Percentiles rank a stretch among this genome's conserved stretches.
Conservation (phyloP, 2,329 filamentous ascomycete genomes). For the Fusarium sp. region DNA sequence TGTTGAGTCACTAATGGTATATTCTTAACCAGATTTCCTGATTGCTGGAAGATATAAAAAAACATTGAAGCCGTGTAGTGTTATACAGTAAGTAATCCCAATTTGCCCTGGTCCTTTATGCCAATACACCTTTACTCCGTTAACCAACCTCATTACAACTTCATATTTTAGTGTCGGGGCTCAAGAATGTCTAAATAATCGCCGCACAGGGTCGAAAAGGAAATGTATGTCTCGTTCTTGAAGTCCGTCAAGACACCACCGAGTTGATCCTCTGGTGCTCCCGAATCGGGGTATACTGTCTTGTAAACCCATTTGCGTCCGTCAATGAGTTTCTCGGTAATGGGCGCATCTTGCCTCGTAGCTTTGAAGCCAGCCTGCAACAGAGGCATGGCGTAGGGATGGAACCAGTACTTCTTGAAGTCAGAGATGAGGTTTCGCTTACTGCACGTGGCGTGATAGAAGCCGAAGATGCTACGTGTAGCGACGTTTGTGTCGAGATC, state of each 20-base stretch:
- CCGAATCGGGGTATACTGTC: constrained; percentile 12
- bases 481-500: constrained; percentile 33
- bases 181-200: constrained; percentile 9
- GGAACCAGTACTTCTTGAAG: constrained; percentile 52
- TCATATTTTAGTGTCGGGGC: not conserved
- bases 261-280: constrained; percentile 9
- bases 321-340: constrained; percentile 44
- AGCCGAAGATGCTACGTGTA: constrained; percentile 48
- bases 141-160: constrained; percentile 1
- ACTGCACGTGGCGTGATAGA: constrained; percentile 53
- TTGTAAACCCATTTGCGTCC: constrained; percentile 44
- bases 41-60: not conserved
- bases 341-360: constrained; percentile 34
- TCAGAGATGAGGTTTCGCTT: constrained; percentile 47
- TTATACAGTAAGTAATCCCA: not conserved
- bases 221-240: constrained; percentile 23
- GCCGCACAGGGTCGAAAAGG: constrained; percentile 15
- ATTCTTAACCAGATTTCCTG: not conserved
- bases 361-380: constrained; percentile 42
- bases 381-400: constrained; percentile 46
- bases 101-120: not conserved
- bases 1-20: not conserved
- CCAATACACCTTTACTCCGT: constrained; percentile 13
- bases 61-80: not conserved
- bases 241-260: constrained; percentile 35